A percentile compares a stretch with the other conserved stretches of the same genome.
These are phyloP conservation scores for Epithele typhae DNA, from an alignment of 768 basidiomycete genomes.

Conservation along the genomic window DNA sequence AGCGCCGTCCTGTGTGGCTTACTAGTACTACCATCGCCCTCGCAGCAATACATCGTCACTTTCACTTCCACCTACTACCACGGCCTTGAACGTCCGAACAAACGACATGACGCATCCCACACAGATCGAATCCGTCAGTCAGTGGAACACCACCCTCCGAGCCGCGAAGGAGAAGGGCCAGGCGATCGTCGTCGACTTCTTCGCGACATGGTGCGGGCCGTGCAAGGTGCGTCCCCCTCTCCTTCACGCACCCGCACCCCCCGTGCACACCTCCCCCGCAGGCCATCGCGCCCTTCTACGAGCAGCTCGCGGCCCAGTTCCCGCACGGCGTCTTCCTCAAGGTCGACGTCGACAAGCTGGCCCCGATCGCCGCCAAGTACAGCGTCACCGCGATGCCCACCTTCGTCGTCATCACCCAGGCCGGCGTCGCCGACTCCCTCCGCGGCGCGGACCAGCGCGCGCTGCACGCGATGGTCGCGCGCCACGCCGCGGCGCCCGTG, in stretches of 20 bases:
- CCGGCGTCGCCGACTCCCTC: background rate
- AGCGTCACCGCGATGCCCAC: conserved; percentile 1
- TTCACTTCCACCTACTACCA: too few relatives aligned
- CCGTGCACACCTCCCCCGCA: background rate
- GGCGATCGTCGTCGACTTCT: conserved; percentile 3
- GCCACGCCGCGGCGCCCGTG: background rate
- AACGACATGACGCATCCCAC: background rate
- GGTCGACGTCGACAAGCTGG: background rate
- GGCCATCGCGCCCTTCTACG: background rate
- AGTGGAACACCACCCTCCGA: conserved; percentile 1
- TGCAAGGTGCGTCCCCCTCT: background rate
- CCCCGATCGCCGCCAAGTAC: background rate
- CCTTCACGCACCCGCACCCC: background rate
- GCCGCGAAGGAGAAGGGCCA: conserved; percentile 1
- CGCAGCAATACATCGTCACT: too few relatives aligned
- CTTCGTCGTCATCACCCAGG: background rate
- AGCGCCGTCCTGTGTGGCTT: too few relatives aligned
- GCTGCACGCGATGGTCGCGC: background rate
- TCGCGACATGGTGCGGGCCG: conserved; percentile 3
- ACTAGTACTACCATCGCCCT: too few relatives aligned
- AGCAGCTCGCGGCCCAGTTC: conserved; percentile 1
- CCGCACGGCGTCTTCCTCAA: conserved; percentile 1
- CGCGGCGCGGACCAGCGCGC: conserved; percentile 1
- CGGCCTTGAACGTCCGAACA: too few relatives aligned
- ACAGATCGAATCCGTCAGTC: conserved; percentile 1